Percentiles rank a stretch among this genome's conserved stretches.
Evolutionary conservation across 306 rosid genomes (phyloP).

Genomic region (Fragaria ananassa): DNA sequence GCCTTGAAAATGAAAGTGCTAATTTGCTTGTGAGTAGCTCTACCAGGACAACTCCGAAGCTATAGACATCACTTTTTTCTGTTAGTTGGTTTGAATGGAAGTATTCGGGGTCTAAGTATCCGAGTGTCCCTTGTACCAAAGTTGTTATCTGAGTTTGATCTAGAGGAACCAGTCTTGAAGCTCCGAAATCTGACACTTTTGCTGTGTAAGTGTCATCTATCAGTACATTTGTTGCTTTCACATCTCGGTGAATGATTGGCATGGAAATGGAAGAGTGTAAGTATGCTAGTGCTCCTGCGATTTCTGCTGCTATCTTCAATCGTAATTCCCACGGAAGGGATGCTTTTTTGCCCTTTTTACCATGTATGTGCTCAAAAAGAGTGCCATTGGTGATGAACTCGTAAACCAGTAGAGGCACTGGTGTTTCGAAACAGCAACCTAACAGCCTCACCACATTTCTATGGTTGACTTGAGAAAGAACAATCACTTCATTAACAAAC

Average conservation of each 20-base stretch:
- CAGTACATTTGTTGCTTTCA: constrained; percentile 22
- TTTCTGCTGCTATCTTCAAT: constrained; percentile 28
- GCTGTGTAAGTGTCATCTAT: constrained; percentile 21
- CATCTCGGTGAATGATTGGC: constrained; percentile 28
- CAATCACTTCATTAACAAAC: constrained; percentile 29
- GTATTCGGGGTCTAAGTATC: constrained; percentile 33
- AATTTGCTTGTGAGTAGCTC: constrained; percentile 33
- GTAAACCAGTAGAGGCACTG: constrained; percentile 20
- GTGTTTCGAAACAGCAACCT: constrained; percentile 31
- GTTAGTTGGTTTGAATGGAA: constrained; percentile 25
- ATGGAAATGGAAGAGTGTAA: constrained; percentile 15
- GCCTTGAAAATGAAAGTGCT: constrained; percentile 6
- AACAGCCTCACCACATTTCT: constrained; percentile 27
- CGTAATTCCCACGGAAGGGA: constrained; percentile 20
- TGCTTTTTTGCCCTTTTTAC: neutral
- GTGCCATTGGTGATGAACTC: constrained; percentile 27
- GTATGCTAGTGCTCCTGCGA: constrained; percentile 28
- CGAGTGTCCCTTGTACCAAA: constrained; percentile 13
- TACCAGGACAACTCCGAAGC: constrained; percentile 30
- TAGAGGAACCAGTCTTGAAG: constrained; percentile 12
- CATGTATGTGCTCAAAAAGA: constrained; percentile 16
- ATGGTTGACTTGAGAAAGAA: constrained; percentile 33
- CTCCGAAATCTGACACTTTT: constrained; percentile 14
- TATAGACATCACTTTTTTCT: constrained; percentile 27
- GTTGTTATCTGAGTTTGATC: constrained; percentile 10